phyloP scores from a whole-genome alignment of 2,329 filamentous ascomycete species.

The Nemania sp. region DNA sequence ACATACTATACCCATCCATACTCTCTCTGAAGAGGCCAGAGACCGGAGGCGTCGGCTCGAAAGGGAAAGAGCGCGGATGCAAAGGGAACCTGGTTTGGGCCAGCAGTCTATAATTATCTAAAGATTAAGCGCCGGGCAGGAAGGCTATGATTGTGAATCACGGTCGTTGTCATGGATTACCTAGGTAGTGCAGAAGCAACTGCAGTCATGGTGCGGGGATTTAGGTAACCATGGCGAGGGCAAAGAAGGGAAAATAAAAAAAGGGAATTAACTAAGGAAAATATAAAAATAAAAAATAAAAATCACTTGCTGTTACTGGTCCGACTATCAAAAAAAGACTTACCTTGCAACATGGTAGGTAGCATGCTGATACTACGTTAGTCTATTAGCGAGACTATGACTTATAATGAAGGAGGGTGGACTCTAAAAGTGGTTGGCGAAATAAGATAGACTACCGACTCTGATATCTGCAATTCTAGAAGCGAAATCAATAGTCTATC shows the following conservation, averaged over 20 bases:
- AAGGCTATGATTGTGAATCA: constrained; percentile 30
- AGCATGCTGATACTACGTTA: neutral
- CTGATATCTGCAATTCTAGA: neutral
- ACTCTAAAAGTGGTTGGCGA: neutral
- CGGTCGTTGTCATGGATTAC: neutral
- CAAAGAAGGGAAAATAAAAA: neutral
- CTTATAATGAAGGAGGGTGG: neutral
- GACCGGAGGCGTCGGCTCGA: neutral
- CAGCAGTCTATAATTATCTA: constrained; percentile 33
- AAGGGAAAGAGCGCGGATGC: neutral
- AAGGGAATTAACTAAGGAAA: neutral
- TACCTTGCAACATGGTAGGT: neutral
- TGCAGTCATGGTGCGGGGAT: constrained; percentile 24
- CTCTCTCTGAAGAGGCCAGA: neutral
- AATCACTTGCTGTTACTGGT: neutral
- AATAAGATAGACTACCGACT: neutral
- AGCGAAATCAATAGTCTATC: neutral
- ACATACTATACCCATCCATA: too few relatives aligned
- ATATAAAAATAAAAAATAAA: neutral
- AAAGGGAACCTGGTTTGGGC: constrained; percentile 11
- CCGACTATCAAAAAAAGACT: neutral
- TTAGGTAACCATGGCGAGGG: neutral
- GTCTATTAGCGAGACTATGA: too few relatives aligned
- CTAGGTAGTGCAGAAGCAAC: constrained; percentile 14
- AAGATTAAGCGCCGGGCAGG: constrained; percentile 37